Evolutionary conservation across 208 protist genomes (phyloP).

Genomic region (Naegleria gruberi): DNA sequence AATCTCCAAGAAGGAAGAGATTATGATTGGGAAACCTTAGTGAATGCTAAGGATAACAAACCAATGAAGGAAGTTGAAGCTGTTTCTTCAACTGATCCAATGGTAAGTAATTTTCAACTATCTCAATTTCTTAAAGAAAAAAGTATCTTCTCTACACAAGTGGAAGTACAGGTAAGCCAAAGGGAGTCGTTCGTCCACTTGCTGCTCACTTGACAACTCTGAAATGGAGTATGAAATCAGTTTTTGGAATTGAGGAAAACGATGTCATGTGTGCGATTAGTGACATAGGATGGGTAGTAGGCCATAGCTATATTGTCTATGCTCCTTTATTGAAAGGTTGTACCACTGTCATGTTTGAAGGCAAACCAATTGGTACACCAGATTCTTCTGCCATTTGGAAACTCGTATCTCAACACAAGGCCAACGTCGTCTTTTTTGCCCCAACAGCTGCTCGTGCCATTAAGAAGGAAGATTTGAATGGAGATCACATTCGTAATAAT

Average conservation of each 20-base stretch:
- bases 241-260: neutral
- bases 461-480: slow-evolving; percentile 31
- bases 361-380: slow-evolving; percentile 41
- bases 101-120: too few relatives aligned
- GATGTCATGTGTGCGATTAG: neutral
- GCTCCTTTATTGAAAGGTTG: slow-evolving; percentile 36
- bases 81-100: slow-evolving; percentile 14
- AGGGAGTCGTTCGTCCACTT: slow-evolving; percentile 31
- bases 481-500: neutral
- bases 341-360: slow-evolving; percentile 42
- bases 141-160: slow-evolving; percentile 42
- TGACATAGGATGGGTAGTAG: slow-evolving; percentile 43
- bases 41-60: neutral
- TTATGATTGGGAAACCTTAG: neutral
- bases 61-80: neutral
- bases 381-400: slow-evolving; percentile 42
- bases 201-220: slow-evolving; percentile 29
- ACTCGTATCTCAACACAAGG: slow-evolving; percentile 36
- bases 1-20: neutral
- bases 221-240: slow-evolving; percentile 22
- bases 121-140: too few relatives aligned
- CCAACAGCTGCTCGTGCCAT: slow-evolving; percentile 42
- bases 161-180: slow-evolving; percentile 38
- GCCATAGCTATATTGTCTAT: slow-evolving; percentile 44
- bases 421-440: slow-evolving; percentile 37